These are phyloP conservation scores for Suillus spraguei DNA, from an alignment of 768 basidiomycete species.

Conservation along the genomic window DNA sequence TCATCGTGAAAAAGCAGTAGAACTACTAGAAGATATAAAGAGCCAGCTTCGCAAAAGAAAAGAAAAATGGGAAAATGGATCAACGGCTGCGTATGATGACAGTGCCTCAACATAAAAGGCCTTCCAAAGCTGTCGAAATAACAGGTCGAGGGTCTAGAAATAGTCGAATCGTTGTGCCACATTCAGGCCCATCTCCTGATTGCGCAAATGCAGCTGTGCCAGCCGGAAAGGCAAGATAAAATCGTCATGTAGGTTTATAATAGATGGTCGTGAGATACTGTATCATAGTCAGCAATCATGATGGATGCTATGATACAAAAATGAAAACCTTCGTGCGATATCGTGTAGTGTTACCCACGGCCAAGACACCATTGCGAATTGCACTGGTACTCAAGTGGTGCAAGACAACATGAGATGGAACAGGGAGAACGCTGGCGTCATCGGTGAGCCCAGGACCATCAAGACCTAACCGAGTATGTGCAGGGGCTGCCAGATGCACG, in stretches of 20 bases:
- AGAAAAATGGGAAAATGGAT: not conserved
- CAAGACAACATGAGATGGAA: conserved; percentile 91
- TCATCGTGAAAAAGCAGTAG: not conserved
- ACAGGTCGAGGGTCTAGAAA: not conserved
- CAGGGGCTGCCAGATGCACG: conserved; percentile 26
- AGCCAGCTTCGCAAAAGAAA: not conserved
- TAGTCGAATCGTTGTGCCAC: not conserved
- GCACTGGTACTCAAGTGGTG: conserved; percentile 96
- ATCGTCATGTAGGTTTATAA: conserved; percentile 61
- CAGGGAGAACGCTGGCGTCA: conserved; percentile 88
- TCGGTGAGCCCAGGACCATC: conserved; percentile 61
- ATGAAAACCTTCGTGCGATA: conserved; percentile 83
- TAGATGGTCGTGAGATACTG: conserved; percentile 87
- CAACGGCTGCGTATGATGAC: not conserved
- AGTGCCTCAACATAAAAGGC: not conserved
- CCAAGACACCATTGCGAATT: conserved; percentile 90
- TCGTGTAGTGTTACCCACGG: conserved; percentile 89
- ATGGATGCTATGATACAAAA: conserved; percentile 9
- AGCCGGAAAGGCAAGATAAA: not conserved
- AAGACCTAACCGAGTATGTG: conserved; percentile 35
- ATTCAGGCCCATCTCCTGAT: not conserved
- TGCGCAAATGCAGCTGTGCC: not conserved
- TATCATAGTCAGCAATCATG: conserved; percentile 20
- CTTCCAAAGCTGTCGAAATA: not conserved
- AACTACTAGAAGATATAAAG: not conserved